Percentiles rank a stretch among this genome's conserved stretches.
These are phyloP conservation scores for Eurotiales sp. DNA, from an alignment of 2,329 filamentous ascomycete species.

Conservation along the genomic window DNA sequence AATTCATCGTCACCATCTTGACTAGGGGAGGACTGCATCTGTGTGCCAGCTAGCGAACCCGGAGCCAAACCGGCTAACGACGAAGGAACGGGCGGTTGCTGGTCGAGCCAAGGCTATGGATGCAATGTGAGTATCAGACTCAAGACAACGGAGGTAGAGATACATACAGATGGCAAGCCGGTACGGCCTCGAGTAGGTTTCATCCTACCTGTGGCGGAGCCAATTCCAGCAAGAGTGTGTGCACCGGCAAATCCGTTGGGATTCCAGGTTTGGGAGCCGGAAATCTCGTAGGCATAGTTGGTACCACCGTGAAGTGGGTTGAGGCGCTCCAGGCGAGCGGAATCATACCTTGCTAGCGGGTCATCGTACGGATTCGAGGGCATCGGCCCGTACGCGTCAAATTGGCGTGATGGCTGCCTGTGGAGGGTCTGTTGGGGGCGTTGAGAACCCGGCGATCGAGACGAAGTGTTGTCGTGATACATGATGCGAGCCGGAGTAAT, in stretches of 20 bases:
- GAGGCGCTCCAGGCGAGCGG: slow-evolving; percentile 53
- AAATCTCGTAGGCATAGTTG: slow-evolving; percentile 66
- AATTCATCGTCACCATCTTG: slow-evolving; percentile 67
- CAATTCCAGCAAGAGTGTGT: slow-evolving; percentile 61
- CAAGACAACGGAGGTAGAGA: too few relatives aligned
- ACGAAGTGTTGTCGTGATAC: slow-evolving; percentile 69
- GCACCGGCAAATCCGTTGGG: slow-evolving; percentile 67
- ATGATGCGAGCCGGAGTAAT: slow-evolving; percentile 24
- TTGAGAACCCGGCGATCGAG: slow-evolving; percentile 71
- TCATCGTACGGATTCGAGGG: slow-evolving; percentile 70
- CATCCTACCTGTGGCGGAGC: slow-evolving; percentile 53
- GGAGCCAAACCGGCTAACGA: slow-evolving; percentile 10
- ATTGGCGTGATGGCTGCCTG: slow-evolving; percentile 71
- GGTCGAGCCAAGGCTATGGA: slow-evolving; percentile 64
- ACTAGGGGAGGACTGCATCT: slow-evolving; percentile 31
- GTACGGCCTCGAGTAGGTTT: slow-evolving; percentile 55
- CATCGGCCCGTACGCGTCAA: slow-evolving; percentile 68
- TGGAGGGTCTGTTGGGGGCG: slow-evolving; percentile 64
- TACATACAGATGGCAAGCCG: slow-evolving; percentile 70
- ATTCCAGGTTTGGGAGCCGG: slow-evolving; percentile 73
- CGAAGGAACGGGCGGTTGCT: slow-evolving; percentile 44
- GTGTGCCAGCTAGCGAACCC: slow-evolving; percentile 8
- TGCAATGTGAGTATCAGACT: neutral
- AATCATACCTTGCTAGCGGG: slow-evolving; percentile 55
- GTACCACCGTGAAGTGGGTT: slow-evolving; percentile 56